A percentile compares a stretch with the other conserved stretches of the same genome.
phyloP scores from a whole-genome alignment of 805 yeast genomes.

The Ogataea neopini region DNA sequence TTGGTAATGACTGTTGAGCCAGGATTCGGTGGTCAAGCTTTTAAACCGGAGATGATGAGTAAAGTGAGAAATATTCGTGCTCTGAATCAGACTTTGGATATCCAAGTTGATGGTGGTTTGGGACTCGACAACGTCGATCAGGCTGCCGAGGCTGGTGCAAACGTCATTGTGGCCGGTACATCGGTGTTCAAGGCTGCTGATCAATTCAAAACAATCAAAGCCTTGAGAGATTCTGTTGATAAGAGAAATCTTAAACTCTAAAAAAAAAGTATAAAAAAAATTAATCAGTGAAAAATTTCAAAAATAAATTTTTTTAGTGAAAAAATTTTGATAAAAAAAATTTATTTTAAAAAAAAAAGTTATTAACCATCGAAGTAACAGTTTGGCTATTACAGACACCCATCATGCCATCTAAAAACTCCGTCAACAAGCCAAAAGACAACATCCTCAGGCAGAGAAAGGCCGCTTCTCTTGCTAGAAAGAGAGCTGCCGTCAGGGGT shows the following conservation, averaged over 20 bases:
- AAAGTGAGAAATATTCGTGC: slow-evolving; percentile 79
- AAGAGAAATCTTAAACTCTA: slow-evolving; percentile 18
- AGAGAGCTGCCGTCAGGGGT: slow-evolving; percentile 45
- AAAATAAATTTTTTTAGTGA: neutral
- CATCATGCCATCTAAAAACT: slow-evolving; percentile 77
- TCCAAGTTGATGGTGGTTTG: slow-evolving; percentile 97
- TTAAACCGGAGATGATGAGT: slow-evolving; percentile 95
- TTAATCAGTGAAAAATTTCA: slow-evolving; percentile 17
- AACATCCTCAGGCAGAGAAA: slow-evolving; percentile 52
- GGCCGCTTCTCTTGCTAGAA: slow-evolving; percentile 50
- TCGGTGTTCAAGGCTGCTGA: slow-evolving; percentile 83
- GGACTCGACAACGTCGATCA: slow-evolving; percentile 81
- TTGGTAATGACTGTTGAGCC: slow-evolving; percentile 99
- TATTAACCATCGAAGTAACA: neutral
- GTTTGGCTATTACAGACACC: neutral
- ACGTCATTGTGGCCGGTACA: slow-evolving; percentile 97
- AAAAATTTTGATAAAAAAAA: slow-evolving; percentile 3
- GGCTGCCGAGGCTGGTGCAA: slow-evolving; percentile 97
- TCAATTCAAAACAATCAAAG: slow-evolving; percentile 71
- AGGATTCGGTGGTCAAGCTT: slow-evolving; percentile 98
- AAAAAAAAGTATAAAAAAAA: neutral
- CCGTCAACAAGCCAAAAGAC: slow-evolving; percentile 77
- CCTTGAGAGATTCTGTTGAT: slow-evolving; percentile 63
- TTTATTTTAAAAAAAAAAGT: slow-evolving; percentile 8
- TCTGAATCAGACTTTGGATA: slow-evolving; percentile 76